Base-by-base conservation (phyloP, 129 eudicot genomes). In the Rutidosis leptorrhynchoides region DNA sequence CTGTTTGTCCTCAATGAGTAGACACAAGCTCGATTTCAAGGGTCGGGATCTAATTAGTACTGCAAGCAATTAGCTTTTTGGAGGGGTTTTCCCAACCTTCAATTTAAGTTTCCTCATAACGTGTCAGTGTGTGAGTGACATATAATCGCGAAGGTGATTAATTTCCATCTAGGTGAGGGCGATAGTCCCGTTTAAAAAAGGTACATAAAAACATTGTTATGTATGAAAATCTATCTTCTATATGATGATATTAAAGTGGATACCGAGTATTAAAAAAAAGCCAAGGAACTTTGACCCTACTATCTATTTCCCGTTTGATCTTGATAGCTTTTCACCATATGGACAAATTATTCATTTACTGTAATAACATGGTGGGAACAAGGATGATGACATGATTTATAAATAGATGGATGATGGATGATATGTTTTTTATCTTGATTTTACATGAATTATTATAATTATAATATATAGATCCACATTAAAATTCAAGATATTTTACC, bases 301-400 rank as follows among this genome's bases (percentile, higher is more conserved):
- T 0, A 0, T 57, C 26, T 6, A 22, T 65, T 74, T 65, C 19
- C 16, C 30, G 32, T 66, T 59, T 45, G 52, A 56, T 57, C 51
- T 42, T 74, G 11, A 19, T 53, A 54, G 35, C 1, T 65, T 69
- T 56, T 65, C 72, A 74, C 67, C 43, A 30, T 43, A 16, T 37
- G 17, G 22, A 4, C 15, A 58, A 46, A 62, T 21, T 66, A 61
- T 45, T 17, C 66, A 57, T 65, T 74, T 66, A 65, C 68, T 66
- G 45, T 29, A 55, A 58, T 66, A 74, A 74, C 72, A 65, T 57
- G 78, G 67, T 74, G 53, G 73, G 73, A 66, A 57, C 53, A 29
- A 58, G 28, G 62, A 57, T 43, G 67, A 65, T 74, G 73, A 58
- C 79, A 45, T 30, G 62, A 21, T 21, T 19, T 29, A 58, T 74